Percentiles rank a stretch among this genome's conserved stretches.
Conservation (phyloP, 495 filamentous ascomycete species). For the Penicillium ochrochloron region DNA sequence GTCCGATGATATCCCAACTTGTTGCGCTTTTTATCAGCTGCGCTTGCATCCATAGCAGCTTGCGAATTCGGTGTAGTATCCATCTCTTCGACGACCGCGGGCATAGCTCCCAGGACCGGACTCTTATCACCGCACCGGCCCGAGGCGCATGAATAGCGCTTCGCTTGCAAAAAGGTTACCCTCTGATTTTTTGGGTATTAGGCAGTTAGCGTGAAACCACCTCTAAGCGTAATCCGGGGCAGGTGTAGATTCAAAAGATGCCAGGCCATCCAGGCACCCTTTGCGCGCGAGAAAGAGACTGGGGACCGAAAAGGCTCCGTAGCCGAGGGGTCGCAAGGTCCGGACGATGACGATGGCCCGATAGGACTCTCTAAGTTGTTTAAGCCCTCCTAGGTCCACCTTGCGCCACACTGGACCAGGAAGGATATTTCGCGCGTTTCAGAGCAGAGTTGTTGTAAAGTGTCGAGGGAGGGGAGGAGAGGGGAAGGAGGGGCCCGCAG, state of each 20-base stretch:
- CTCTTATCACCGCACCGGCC: slow-evolving; percentile 36
- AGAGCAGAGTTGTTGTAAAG: slow-evolving; percentile 18
- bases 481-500: slow-evolving; percentile 16
- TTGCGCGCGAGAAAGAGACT: background rate
- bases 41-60: slow-evolving; percentile 50
- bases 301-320: slow-evolving; percentile 3
- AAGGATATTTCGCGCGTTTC: slow-evolving; percentile 33
- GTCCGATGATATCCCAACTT: slow-evolving; percentile 97
- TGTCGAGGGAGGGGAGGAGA: background rate
- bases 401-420: slow-evolving; percentile 26
- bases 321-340: slow-evolving; percentile 7
- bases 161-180: slow-evolving; percentile 6
- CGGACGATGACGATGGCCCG: slow-evolving; percentile 25
- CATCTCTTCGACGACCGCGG: slow-evolving; percentile 60
- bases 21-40: slow-evolving; percentile 88
- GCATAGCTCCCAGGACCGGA: slow-evolving; percentile 44
- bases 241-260: slow-evolving; percentile 16
- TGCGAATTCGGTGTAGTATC: slow-evolving; percentile 71
- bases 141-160: slow-evolving; percentile 42
- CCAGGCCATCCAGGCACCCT: slow-evolving; percentile 28
- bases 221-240: slow-evolving; percentile 14
- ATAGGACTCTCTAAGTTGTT: slow-evolving; percentile 8
- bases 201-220: slow-evolving; percentile 7
- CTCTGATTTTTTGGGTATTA: background rate
- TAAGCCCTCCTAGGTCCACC: slow-evolving; percentile 23